A percentile compares a stretch with the other conserved stretches of the same genome.
phyloP scores from a whole-genome alignment of 2,329 filamentous ascomycete species.

The Xylaria sp. region DNA sequence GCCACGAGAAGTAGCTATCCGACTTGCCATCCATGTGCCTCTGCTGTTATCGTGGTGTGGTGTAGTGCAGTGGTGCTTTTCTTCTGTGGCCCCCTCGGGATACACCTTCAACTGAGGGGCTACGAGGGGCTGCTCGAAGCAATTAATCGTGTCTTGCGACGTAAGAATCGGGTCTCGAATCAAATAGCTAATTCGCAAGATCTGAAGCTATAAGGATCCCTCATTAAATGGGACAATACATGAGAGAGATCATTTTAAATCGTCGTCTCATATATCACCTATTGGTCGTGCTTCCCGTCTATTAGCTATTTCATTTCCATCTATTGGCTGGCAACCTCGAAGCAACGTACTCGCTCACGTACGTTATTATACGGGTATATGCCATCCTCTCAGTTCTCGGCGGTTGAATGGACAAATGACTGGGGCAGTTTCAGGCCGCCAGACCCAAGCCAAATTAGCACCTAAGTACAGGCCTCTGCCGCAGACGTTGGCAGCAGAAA shows the following conservation, averaged over 20 bases:
- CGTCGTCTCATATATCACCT: background rate
- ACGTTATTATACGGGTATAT: background rate
- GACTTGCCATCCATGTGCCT: conserved; percentile 13
- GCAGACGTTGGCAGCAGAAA: conserved; percentile 11
- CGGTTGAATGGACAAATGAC: conserved; percentile 19
- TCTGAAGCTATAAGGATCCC: conserved; percentile 2
- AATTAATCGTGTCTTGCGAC: conserved; percentile 12
- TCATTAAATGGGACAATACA: background rate
- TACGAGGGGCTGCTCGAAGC: conserved; percentile 9
- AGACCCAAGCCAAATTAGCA: conserved; percentile 20
- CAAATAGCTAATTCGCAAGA: conserved; percentile 5
- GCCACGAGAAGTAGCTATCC: conserved; percentile 21
- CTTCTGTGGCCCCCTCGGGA: conserved; percentile 21
- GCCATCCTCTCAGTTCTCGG: conserved; percentile 8
- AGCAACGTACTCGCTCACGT: background rate
- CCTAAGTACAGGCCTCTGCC: conserved; percentile 1
- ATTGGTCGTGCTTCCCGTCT: background rate
- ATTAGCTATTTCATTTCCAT: background rate
- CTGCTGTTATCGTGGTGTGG: conserved; percentile 28
- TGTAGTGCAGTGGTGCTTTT: conserved; percentile 24
- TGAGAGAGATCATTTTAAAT: background rate
- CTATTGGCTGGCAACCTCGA: background rate
- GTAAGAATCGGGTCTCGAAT: conserved; percentile 6
- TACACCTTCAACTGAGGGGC: conserved; percentile 15
- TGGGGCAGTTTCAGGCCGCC: conserved; percentile 21